Conservation (phyloP, 2,329 filamentous ascomycete genomes). For the Zelopaecilomyces penicillatus region DNA sequence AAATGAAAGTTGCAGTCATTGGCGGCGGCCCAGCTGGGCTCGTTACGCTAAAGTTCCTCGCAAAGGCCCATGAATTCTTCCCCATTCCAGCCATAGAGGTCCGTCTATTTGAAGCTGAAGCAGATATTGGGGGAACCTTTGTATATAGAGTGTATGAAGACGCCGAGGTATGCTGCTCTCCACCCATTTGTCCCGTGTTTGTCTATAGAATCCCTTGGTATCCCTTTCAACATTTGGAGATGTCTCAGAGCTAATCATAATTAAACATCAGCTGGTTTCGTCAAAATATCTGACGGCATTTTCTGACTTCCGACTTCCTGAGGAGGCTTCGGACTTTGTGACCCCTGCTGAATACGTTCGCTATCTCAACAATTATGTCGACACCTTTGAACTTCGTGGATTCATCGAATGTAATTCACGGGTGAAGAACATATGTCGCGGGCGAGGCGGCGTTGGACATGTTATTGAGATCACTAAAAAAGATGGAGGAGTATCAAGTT, state of each 20-base stretch:
- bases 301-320: slow-evolving; percentile 37
- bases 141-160: slow-evolving; percentile 38
- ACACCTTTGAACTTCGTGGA: slow-evolving; percentile 27
- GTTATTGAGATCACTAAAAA: slow-evolving; percentile 9
- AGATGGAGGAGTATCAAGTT: slow-evolving; percentile 8
- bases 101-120: slow-evolving; percentile 35
- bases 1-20: slow-evolving; percentile 32
- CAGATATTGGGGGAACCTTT: slow-evolving; percentile 39
- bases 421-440: slow-evolving; percentile 21
- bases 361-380: slow-evolving; percentile 35
- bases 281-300: slow-evolving; percentile 43
- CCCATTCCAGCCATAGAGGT: slow-evolving; percentile 30
- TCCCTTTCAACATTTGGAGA: neutral
- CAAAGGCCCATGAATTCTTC: slow-evolving; percentile 29
- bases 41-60: slow-evolving; percentile 32
- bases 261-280: slow-evolving; percentile 30
- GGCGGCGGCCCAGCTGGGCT: slow-evolving; percentile 37
- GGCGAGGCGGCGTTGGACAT: slow-evolving; percentile 4
- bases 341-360: slow-evolving; percentile 29
- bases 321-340: slow-evolving; percentile 36
- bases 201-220: neutral
- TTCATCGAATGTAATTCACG: slow-evolving; percentile 26
- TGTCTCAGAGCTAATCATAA: neutral
- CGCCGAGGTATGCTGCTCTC: slow-evolving; percentile 27
- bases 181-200: neutral